Evolutionary conservation across 805 yeast genomes (phyloP), one percentile per base, ranked within the genome.

Genomic region (Saccharomycopsis sp.): DNA sequence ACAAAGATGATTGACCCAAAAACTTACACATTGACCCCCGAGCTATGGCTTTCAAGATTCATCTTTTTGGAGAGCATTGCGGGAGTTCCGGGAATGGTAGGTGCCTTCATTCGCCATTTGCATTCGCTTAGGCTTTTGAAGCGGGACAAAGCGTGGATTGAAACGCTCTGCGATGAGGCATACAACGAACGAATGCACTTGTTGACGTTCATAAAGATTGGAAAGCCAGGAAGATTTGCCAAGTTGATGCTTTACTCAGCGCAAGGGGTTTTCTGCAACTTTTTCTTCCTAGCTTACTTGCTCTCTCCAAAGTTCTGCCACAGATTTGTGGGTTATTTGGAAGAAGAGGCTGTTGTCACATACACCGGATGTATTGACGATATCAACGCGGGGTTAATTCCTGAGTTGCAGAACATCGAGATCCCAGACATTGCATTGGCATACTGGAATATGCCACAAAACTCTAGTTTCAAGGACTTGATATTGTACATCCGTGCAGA

Each of bases 31-130:
- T 81, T 85, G 87, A 81, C 85, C 3, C 79, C 79, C 24, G 75
- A 73, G 55, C 81, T 82, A 65, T 86, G 91, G 91, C 64, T 86
- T 58, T 79, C 82, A 4, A 68, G 87, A 55, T 70, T 79, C 57
- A 79, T 86, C 44, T 84, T 86, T 64, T 75, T 85, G 63, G 91
- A 85, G 68, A 78, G 84, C 60, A 76, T 86, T 57, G 91, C 91
- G 2, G 91, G 89, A 7, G 88, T 85, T n/a, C 91, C 91, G 1
- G 91, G 91, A 9, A 80, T 84, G 76, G 87, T 83, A 52, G 91
- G 88, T 2, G 86, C 87, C 1, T 85, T 84, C 70, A 68, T 86
- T 50, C 77, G 91, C 58, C 91, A 86, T 66, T 74, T 85, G 64
- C 84, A 82, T 62, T 79, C 88, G 1, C 67, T 85, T 52, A 72